Conservation (phyloP, 257 asterid genomes). For the Thymus mandschuricus region DNA sequence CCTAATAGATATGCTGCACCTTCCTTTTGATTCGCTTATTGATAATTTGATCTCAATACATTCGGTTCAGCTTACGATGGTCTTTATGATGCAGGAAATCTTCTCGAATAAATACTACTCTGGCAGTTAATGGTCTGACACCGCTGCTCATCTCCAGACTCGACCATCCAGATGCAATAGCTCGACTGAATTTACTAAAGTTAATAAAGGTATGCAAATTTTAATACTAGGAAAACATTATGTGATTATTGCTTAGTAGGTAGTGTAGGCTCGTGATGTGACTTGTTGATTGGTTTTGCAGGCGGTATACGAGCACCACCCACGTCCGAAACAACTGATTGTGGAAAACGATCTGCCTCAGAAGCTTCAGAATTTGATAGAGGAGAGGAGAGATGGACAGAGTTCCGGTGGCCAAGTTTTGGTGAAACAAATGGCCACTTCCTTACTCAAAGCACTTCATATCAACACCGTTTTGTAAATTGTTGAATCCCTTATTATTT, state of each 20-base stretch:
- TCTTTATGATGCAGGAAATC: constrained; percentile 80
- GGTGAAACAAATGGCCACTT: constrained; percentile 99
- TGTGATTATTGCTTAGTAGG: constrained; percentile 1
- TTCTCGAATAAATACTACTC: constrained; percentile 88
- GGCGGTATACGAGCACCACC: constrained; percentile 98
- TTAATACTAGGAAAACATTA: neutral
- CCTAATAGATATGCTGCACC: neutral
- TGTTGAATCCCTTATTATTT: neutral
- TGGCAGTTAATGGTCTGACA: constrained; percentile 95
- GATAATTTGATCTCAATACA: constrained; percentile 10
- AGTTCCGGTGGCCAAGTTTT: constrained; percentile 97
- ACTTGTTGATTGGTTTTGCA: constrained; percentile 33
- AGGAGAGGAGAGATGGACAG: constrained; percentile 96
- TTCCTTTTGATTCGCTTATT: constrained; percentile 14
- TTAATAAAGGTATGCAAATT: constrained; percentile 75
- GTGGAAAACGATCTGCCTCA: constrained; percentile 94
- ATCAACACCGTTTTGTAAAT: constrained; percentile 85
- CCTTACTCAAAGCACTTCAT: constrained; percentile 95
- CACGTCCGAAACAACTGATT: constrained; percentile 95
- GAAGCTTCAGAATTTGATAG: constrained; percentile 86
- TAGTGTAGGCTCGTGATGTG: neutral
- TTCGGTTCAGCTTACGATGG: constrained; percentile 23
- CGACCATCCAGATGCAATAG: constrained; percentile 96
- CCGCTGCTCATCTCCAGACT: constrained; percentile 84
- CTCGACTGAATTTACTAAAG: constrained; percentile 88